phyloP scores from a whole-genome alignment of 306 rosid genomes.

The Castanea crenata region DNA sequence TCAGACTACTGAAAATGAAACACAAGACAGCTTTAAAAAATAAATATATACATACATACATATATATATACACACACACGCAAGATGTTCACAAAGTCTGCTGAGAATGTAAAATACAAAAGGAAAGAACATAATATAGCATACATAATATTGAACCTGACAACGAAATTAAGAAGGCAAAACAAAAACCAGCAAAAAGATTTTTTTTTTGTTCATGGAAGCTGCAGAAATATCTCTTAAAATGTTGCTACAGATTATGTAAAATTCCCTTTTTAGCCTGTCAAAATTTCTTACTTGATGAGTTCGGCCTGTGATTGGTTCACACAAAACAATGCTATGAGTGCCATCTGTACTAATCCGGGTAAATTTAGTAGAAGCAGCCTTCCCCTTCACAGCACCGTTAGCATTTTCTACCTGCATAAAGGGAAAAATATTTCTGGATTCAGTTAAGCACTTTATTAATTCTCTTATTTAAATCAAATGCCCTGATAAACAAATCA shows the following conservation, averaged over 20 bases:
- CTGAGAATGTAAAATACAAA: neutral
- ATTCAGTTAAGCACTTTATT: conserved; percentile 13
- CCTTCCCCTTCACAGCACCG: conserved; percentile 55
- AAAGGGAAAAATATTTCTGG: conserved; percentile 18
- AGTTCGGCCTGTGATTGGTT: conserved; percentile 85
- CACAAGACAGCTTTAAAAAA: neutral
- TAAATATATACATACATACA: too few relatives aligned
- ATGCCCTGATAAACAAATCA: neutral
- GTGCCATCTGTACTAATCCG: conserved; percentile 62
- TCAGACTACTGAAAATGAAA: neutral
- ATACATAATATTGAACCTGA: neutral
- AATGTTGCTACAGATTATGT: neutral
- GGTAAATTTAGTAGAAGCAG: conserved; percentile 71
- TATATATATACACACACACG: too few relatives aligned
- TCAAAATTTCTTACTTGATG: conserved; percentile 59
- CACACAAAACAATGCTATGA: conserved; percentile 71
- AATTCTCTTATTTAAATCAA: neutral
- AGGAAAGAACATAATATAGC: too few relatives aligned
- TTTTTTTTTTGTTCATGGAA: neutral
- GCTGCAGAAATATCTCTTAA: neutral
- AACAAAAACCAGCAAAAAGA: neutral
- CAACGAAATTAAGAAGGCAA: neutral
- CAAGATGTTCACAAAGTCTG: neutral
- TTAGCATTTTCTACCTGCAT: conserved; percentile 46
- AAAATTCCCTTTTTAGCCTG: neutral